A percentile compares a stretch with the other conserved stretches of the same genome.
phyloP scores from a whole-genome alignment of 2,329 filamentous ascomycete genomes.

The Epichloe amarillans region DNA sequence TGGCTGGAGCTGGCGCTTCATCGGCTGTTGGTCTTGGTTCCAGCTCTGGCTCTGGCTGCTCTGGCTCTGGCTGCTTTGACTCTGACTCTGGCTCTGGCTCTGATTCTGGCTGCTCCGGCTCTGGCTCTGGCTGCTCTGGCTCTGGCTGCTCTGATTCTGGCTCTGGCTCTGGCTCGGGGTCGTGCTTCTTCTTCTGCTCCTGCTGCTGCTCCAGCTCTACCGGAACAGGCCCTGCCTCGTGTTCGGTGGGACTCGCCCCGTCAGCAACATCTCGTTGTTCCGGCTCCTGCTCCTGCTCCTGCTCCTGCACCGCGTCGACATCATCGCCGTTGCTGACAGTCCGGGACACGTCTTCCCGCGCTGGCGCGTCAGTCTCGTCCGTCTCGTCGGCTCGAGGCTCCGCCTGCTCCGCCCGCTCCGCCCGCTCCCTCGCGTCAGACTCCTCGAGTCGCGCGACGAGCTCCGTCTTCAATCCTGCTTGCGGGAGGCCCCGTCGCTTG shows the following conservation, averaged over 20 bases:
- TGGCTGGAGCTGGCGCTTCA: background rate
- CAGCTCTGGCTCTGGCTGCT: background rate
- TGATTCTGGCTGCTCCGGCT: background rate
- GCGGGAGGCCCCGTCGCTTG: slow-evolving; percentile 55
- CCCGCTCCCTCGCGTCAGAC: slow-evolving; percentile 7
- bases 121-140: background rate
- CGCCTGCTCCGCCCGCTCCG: background rate
- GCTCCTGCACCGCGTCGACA: too few species aligned
- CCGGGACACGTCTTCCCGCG: background rate
- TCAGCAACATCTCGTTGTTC: background rate
- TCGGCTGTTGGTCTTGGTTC: background rate
- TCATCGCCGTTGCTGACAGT: background rate
- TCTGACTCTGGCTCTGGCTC: background rate
- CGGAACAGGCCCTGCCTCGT: background rate
- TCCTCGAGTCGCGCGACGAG: slow-evolving; percentile 50
- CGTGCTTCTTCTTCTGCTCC: background rate
- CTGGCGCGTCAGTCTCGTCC: background rate
- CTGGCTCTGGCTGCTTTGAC: background rate
- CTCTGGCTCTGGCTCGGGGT: background rate
- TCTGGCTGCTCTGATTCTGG: background rate
- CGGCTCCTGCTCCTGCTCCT: background rate
- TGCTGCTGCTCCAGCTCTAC: background rate
- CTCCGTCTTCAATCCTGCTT: slow-evolving; percentile 58
- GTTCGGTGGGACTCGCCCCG: background rate
- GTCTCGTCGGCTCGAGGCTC: background rate